phyloP scores from a whole-genome alignment of 345 rosid species.

The Populus euphratica region DNA sequence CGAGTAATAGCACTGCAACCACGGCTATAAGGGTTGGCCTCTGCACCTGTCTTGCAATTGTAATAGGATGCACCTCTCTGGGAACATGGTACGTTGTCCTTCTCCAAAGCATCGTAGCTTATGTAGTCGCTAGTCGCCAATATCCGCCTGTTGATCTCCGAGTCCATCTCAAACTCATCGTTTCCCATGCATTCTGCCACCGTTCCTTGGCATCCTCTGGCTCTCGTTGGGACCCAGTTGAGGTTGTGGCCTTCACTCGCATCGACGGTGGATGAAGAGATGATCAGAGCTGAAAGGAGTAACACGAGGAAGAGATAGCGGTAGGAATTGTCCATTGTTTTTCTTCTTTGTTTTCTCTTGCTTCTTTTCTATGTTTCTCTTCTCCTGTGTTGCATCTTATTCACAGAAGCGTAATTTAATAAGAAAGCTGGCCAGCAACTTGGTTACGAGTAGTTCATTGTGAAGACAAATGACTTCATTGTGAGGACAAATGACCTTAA shows the following conservation, averaged over 20 bases:
- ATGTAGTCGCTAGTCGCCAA: slow-evolving; percentile 61
- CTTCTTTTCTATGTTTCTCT: background rate
- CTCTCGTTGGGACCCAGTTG: slow-evolving; percentile 37
- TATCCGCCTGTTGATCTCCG: slow-evolving; percentile 62
- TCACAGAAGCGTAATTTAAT: too few relatives aligned
- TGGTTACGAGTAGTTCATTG: slow-evolving; percentile 1
- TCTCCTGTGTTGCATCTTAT: background rate
- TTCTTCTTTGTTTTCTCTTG: background rate
- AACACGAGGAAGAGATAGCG: slow-evolving; percentile 20
- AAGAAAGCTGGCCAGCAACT: slow-evolving; percentile 10
- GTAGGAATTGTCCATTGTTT: slow-evolving; percentile 38
- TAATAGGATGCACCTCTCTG: slow-evolving; percentile 80
- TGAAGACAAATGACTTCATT: slow-evolving; percentile 7
- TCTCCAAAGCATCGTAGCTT: slow-evolving; percentile 67
- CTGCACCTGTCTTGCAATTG: slow-evolving; percentile 69
- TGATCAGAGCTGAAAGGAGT: slow-evolving; percentile 20
- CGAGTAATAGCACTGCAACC: slow-evolving; percentile 72
- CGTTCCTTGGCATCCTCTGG: slow-evolving; percentile 45
- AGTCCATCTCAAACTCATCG: slow-evolving; percentile 52
- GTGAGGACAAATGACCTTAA: slow-evolving; percentile 14
- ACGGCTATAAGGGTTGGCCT: slow-evolving; percentile 75
- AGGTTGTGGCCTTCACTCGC: slow-evolving; percentile 28
- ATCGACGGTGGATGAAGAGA: slow-evolving; percentile 20
- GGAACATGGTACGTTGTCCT: slow-evolving; percentile 72
- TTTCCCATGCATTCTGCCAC: slow-evolving; percentile 50